Base-by-base conservation (phyloP, 805 yeast genomes). In the Sungouiozyma intestinalis region DNA sequence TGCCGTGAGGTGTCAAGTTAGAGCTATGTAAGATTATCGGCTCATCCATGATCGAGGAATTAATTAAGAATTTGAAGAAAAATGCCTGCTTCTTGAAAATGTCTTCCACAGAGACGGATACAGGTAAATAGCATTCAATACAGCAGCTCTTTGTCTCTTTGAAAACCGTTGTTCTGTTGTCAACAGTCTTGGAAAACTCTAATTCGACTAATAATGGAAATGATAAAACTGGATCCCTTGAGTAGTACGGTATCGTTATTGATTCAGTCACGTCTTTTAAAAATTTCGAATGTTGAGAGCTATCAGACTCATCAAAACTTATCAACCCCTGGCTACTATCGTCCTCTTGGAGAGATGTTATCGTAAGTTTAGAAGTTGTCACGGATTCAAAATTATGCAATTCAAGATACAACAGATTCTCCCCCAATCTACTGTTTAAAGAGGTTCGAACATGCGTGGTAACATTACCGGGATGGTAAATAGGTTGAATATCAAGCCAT, bases 91-190 rank as follows among this genome's bases (percentile, higher is more conserved):
- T 52, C 32, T 54, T 53, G 40, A 53, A 54, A 16, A 58, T 54
- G 36, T 61, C 64, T 40, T 60, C 64, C 6, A 60, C 61, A 5
- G 63, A 55, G 7, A 61, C 62, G 8, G 59, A 55, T 1, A 61
- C 41, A 3, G 63, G 61, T 8, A 60, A 44, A 34, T 47, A 45
- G 32, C 57, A 50, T 17, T 49, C 43, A 5, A 56, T 43, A 5
- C 35, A 21, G 4, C 48, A 33, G 3, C 33, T 15, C 24, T 47
- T 47, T 3, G 35, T 32, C 31, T 57, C 61, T 16, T 46, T 48
- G 29, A 24, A 40, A 42, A 56, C 7, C 19, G 27, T 6, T 21
- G 16, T 16, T 3, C 16, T 40, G 4, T 42, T 40, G n/a, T 41
- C 38, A 4, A 33, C 45, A 2, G 16, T 33, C 15, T 33, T 42